Evolutionary conservation across 495 filamentous ascomycete genomes (phyloP).

Genomic region (Entonaema liquescens): DNA sequence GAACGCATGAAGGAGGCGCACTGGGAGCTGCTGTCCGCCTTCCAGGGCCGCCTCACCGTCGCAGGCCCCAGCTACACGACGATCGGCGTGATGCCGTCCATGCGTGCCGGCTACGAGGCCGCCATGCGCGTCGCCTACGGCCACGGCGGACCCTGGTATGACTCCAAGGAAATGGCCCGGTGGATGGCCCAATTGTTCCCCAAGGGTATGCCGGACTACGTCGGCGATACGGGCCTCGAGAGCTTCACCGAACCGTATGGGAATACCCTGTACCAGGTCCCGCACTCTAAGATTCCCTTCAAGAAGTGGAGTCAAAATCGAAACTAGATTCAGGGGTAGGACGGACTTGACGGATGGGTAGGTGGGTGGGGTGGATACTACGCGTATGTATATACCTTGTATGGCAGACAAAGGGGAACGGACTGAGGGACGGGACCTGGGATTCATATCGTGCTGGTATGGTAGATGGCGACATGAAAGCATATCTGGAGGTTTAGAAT

Average conservation of each 20-base stretch:
- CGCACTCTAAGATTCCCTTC: too few species aligned
- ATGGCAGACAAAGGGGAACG: too few species aligned
- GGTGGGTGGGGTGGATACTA: too few species aligned
- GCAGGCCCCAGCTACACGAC: slow-evolving; percentile 78
- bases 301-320: too few species aligned
- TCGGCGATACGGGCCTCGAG: slow-evolving; percentile 50
- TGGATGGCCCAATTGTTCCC: neutral
- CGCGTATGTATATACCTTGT: too few species aligned
- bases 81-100: slow-evolving; percentile 50
- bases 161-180: neutral
- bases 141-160: slow-evolving; percentile 35
- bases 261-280: neutral
- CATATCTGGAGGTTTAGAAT: neutral
- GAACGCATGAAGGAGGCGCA: slow-evolving; percentile 67
- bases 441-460: too few species aligned
- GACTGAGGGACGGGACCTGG: too few species aligned
- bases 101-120: slow-evolving; percentile 53
- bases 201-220: slow-evolving; percentile 12
- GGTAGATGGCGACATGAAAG: too few species aligned
- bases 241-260: slow-evolving; percentile 24
- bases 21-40: slow-evolving; percentile 62
- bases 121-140: slow-evolving; percentile 42
- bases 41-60: slow-evolving; percentile 71
- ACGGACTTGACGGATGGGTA: too few species aligned
- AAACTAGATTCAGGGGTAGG: too few species aligned